These are phyloP conservation scores for Xylaria palmicola DNA, from an alignment of 495 filamentous ascomycete genomes.

Conservation along the genomic window DNA sequence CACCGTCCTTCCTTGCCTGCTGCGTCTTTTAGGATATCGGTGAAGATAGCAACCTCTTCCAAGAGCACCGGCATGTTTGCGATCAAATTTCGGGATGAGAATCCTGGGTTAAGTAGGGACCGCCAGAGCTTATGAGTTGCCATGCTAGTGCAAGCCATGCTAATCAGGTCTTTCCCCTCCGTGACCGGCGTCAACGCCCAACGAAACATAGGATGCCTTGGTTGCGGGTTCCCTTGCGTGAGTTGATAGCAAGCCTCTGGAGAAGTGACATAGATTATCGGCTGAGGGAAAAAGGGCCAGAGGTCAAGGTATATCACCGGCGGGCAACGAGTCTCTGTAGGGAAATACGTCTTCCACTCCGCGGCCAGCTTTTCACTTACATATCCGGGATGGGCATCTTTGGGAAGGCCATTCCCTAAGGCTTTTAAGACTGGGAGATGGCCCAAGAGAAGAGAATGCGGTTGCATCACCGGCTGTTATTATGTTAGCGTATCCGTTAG, in stretches of 20 bases:
- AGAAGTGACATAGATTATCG: neutral
- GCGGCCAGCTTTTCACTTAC: neutral
- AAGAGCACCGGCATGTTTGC: conserved; percentile 31
- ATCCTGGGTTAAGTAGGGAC: conserved; percentile 42
- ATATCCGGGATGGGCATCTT: neutral
- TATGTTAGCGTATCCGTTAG: too few relatives aligned
- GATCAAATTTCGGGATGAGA: conserved; percentile 27
- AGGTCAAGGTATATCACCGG: neutral
- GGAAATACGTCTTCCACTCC: neutral
- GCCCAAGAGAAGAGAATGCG: too few relatives aligned
- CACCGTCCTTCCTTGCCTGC: conserved; percentile 20
- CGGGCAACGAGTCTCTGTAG: neutral
- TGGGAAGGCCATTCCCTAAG: neutral
- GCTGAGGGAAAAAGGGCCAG: neutral
- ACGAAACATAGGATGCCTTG: neutral
- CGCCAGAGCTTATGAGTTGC: conserved; percentile 30
- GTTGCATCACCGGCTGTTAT: too few relatives aligned
- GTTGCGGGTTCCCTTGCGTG: neutral
- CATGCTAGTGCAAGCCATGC: neutral
- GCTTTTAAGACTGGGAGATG: neutral
- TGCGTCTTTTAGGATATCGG: conserved; percentile 18
- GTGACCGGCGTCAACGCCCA: neutral
- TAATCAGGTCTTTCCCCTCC: neutral
- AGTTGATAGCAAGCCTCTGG: neutral
- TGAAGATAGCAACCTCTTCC: conserved; percentile 28